Base-by-base conservation (phyloP, 345 rosid genomes). In the Heritiera fomes region DNA sequence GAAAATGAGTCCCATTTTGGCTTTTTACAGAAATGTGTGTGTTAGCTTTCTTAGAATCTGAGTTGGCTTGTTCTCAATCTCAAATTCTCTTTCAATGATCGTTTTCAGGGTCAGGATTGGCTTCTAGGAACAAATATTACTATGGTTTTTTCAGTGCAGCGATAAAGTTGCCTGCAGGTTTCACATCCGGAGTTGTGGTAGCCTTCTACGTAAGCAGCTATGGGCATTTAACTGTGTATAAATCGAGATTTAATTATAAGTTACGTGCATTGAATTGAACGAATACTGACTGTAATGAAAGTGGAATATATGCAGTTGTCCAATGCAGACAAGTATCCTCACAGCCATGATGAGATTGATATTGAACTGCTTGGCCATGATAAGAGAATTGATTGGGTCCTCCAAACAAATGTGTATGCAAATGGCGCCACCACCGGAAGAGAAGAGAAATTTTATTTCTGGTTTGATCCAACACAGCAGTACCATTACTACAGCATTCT, bases 141-240 rank as follows among this genome's bases (percentile, higher is more conserved):
- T 84, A 91, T 60, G 98, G 99, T 47, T 95, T 95, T 85, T 95
- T 95, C 84, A 92, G 97, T 82, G 91, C 97, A 53, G 92, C 94
- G 62, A 85, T 95, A 50, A 93, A 95, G 80, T 86, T 95, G 81
- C 98, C 99, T 0, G 86, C 93, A 38, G 98, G 97, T 63, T 86
- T 91, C 58, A 82, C 98, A 50, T 88, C 98, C 28, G 99, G 99
- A 49, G 99, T 95, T 70, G 99, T 95, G 0, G 91, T 92, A 9
- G 99, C 99, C 72, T 95, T 93, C 87, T 95, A 95, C 78, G 99
- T 92, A 88, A 83, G 92, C 72, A 83, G 15, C 45, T 32, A 6
- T 58, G 23, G 3, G 4, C 12, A 65, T 65, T 65, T 40, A 17
- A 40, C 13, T 69, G 32, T 71, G 75, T 30, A 32, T 46, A 3